Evolutionary conservation across 2,329 filamentous ascomycete genomes (phyloP), one percentile per base, ranked within the genome.

Genomic region (Aspergillus novofumigatus): DNA sequence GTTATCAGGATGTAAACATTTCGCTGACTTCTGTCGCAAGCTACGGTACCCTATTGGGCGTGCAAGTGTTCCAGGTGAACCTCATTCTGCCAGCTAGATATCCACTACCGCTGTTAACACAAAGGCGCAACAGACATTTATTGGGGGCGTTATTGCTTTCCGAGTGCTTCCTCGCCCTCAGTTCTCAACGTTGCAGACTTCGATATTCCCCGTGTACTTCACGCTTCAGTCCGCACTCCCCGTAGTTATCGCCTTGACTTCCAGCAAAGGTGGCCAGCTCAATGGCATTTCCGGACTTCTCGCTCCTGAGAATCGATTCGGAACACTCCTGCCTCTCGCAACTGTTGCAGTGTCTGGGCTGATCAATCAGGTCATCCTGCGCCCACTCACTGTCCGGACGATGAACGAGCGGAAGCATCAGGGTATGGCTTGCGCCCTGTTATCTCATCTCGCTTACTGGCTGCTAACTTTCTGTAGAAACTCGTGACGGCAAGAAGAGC

Each of bases 11-110:
- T 45, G 9, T 14, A 28, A 49, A 20, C 29, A 44, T 29, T 6
- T 51, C 29, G 26, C 42, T 54, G 41, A 59, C 51, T 59, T 52
- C 55, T 57, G 53, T 14, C 7, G 51, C 52, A 49, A 94, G 91
- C 71, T 96, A 95, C 77, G 92, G 91, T 63, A 92, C 91, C 21
- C 83, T 97, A 51, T 80, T 97, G 14, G 94, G 94, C 62, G 88
- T 88, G 28, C 89, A 91, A 42, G 82, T 96, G 73, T 97, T 92
- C 76, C 91, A 97, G 73, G 87, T 89, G 75, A 72, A 74, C 54
- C 23, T 26, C 51, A 23, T 32, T 41, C 9, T 49, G 42, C 61
- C 55, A 11, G 14, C 29, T 54, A 21, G 29, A 47, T 45, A 44
- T 17, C 42, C 14, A 25, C 8, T 2, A 53, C 11, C 11, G 23